A percentile compares a stretch with the other conserved stretches of the same genome.
Conservation (phyloP, 257 asterid genomes). For the Cordia subcordata region DNA sequence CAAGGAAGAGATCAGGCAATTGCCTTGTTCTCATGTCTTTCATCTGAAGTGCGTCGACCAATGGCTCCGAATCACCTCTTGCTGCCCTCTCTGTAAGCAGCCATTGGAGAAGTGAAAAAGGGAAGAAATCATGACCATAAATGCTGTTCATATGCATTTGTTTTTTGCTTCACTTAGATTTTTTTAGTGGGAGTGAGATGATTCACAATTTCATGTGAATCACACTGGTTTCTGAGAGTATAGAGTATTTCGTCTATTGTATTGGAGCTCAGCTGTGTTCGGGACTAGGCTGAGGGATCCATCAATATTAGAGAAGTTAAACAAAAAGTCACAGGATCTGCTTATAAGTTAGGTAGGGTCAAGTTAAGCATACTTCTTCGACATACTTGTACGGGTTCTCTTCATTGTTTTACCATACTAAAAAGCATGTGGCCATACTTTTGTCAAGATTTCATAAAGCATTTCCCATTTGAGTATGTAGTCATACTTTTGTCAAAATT, state of each 20-base stretch:
- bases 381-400: constrained; percentile 2
- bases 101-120: constrained; percentile 26
- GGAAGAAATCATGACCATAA: constrained; percentile 16
- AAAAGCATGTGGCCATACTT: neutral
- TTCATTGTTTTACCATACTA: neutral
- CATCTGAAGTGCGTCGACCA: constrained; percentile 91
- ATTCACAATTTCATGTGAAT: neutral
- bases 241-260: neutral
- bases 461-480: neutral
- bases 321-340: neutral
- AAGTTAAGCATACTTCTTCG: neutral
- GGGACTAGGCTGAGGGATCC: neutral
- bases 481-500: too few relatives aligned
- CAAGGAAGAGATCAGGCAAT: constrained; percentile 75
- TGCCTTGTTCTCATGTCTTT: constrained; percentile 79
- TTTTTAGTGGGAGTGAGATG: neutral
- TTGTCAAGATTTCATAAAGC: neutral
- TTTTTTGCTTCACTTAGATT: neutral
- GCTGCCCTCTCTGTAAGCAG: constrained; percentile 62
- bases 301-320: too few relatives aligned
- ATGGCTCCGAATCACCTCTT: constrained; percentile 83
- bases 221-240: neutral
- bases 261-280: neutral
- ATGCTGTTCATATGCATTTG: neutral
- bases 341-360: neutral